Evolutionary conservation across 2,329 filamentous ascomycete species (phyloP).

Genomic region (Colletotrichum sp.): DNA sequence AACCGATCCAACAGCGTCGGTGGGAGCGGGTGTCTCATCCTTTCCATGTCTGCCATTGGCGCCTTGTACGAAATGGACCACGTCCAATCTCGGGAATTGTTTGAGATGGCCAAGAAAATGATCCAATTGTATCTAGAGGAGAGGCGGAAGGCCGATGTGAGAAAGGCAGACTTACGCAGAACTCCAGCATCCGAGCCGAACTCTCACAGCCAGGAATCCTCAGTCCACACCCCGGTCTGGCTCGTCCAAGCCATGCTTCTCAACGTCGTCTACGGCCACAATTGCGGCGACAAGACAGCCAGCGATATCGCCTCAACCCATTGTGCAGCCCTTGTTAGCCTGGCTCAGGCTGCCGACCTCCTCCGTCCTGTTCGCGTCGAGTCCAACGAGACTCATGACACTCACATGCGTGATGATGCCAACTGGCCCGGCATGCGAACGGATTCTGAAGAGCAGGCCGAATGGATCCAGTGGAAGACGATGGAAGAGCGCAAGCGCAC

Average conservation of each 20-base stretch:
- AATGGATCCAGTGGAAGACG: slow-evolving; percentile 90
- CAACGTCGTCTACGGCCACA: slow-evolving; percentile 94
- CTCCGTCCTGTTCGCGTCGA: slow-evolving; percentile 51
- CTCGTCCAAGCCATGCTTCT: slow-evolving; percentile 96
- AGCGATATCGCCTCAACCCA: slow-evolving; percentile 93
- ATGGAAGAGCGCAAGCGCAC: slow-evolving; percentile 92
- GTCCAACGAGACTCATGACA: slow-evolving; percentile 54
- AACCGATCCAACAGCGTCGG: slow-evolving; percentile 67
- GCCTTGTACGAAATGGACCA: slow-evolving; percentile 85
- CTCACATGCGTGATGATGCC: slow-evolving; percentile 61
- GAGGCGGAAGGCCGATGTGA: slow-evolving; percentile 82
- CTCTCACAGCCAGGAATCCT: slow-evolving; percentile 59
- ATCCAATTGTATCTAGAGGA: slow-evolving; percentile 93
- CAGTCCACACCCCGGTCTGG: slow-evolving; percentile 85
- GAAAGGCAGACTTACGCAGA: slow-evolving; percentile 64
- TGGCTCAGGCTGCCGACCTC: slow-evolving; percentile 88
- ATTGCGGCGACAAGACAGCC: slow-evolving; percentile 88
- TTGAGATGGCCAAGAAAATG: slow-evolving; percentile 94
- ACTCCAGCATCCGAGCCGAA: slow-evolving; percentile 51
- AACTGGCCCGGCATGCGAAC: slow-evolving; percentile 49
- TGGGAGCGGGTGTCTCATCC: slow-evolving; percentile 83
- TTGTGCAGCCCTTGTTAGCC: slow-evolving; percentile 86
- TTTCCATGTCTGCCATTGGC: slow-evolving; percentile 82
- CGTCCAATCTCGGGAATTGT: slow-evolving; percentile 80
- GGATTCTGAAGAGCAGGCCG: slow-evolving; percentile 65